Evolutionary conservation across 2,329 filamentous ascomycete genomes (phyloP).

Genomic region (Ophiostoma triangulosporum): DNA sequence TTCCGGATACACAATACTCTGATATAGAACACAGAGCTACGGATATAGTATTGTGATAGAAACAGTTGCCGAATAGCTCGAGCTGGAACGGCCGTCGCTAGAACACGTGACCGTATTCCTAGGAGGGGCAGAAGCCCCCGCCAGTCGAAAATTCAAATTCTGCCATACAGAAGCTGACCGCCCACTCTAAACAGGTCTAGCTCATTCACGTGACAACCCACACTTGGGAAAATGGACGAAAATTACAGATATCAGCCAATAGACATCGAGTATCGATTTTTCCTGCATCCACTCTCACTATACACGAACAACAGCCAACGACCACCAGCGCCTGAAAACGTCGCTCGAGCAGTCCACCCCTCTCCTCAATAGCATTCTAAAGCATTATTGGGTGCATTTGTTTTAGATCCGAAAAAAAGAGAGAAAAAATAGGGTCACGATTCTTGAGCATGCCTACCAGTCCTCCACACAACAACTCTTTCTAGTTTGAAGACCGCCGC

Average conservation of each 20-base stretch:
- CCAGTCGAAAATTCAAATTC: constrained; percentile 1
- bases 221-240: not conserved
- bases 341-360: not conserved
- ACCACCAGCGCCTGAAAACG: not conserved
- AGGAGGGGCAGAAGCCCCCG: not conserved
- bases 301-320: not conserved
- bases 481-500: not conserved
- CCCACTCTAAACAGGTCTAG: not conserved
- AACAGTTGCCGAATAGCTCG: too few relatives aligned
- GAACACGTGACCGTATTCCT: not conserved
- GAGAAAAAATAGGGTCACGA: not conserved
- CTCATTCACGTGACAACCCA: not conserved
- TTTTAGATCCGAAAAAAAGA: not conserved
- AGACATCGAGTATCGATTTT: not conserved
- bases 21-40: too few relatives aligned
- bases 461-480: not conserved
- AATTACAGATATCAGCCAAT: not conserved
- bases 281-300: not conserved
- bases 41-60: not conserved
- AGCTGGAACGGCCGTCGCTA: not conserved
- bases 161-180: not conserved
- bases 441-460: not conserved
- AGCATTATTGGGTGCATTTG: not conserved
- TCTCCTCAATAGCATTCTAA: not conserved
- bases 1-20: too few relatives aligned